Conservation (phyloP, 352 stramenopile species). For the Pythium rhizo-oryzae region DNA sequence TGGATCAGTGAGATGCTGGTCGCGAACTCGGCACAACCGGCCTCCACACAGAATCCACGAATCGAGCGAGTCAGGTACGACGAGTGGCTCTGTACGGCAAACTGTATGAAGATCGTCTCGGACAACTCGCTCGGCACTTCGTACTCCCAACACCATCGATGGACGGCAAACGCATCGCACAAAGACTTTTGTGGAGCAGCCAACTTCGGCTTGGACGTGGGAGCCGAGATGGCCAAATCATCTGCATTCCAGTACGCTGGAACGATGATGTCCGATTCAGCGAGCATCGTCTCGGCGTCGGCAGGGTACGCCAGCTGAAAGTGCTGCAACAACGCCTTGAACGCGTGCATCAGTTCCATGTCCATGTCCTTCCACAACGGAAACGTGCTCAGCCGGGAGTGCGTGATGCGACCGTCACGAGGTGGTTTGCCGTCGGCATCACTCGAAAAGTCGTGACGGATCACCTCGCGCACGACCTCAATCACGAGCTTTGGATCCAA, state of each 20-base stretch:
- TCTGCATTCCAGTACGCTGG: conserved; percentile 14
- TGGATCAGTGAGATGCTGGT: conserved; percentile 3
- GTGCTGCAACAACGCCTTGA: no score
- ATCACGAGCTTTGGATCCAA: conserved; percentile 37
- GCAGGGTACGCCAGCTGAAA: no score
- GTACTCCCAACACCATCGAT: conserved; percentile 35
- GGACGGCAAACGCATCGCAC: not conserved
- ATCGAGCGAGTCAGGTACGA: no score
- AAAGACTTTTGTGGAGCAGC: not conserved
- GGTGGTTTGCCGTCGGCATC: not conserved
- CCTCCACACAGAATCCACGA: no score
- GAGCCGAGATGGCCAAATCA: no score
- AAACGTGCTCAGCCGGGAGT: no score
- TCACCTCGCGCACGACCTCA: conserved; percentile 27
- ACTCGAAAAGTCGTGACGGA: conserved; percentile 18
- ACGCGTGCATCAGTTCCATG: no score
- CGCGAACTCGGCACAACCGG: conserved; percentile 7
- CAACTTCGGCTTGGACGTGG: no score
- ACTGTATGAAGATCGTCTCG: no score
- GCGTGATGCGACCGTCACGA: no score
- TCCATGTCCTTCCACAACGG: no score
- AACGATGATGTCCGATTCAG: conserved; percentile 24
- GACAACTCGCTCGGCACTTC: conserved; percentile 22
- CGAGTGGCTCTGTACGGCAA: no score
- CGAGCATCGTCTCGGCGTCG: conserved; percentile 17